Base-by-base conservation (phyloP, 192 early-diverging fungal species). In the Backusella australiensis region DNA sequence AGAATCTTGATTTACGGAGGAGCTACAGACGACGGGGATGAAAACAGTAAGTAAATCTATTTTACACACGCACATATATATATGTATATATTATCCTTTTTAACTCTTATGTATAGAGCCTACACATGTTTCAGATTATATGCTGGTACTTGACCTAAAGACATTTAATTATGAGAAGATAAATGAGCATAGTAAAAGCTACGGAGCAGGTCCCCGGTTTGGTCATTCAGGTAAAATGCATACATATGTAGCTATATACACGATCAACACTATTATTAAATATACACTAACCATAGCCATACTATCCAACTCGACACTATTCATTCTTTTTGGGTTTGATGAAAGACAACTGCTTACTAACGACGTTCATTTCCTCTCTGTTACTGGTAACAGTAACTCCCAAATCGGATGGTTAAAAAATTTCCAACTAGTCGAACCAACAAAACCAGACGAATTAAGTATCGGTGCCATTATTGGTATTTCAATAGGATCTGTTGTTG, bases 141-240 rank as follows among this genome's bases (percentile, higher is more conserved):
- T 69, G 7, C 41, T 38, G n/a, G 19, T 36, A 38, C 4, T 69
- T 4, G 68, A 69, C 23, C 21, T 34, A 69, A 69, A 38, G 21
- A 41, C 36, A 69, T 69, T 69, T 26, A 38, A n/a, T 23, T 69
- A 69, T 29, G 19, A 21, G 7, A 69, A 7, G 39, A 21, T 69
- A 38, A 23, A 23, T 39, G 68, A 69, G 21, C 34, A 39, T 23
- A 38, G 36, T 12, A 19, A 23, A 69, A 39, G 11, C 11, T 23
- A 23, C 12, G 35, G 35, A 21, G 68, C 68, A 21, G 68, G 68
- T 5, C n/a, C 68, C 19, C 34, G 68, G 35, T 69, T 69, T 69
- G 68, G 36, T n/a, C 68, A 69, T 36, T 69, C 68, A 41, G 68
- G 68, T 36, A 69, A 34, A 69, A 26, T 67, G 34, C 35, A 67